phyloP scores from a whole-genome alignment of 805 yeast species.

The Wickerhamomyces ciferrii region DNA sequence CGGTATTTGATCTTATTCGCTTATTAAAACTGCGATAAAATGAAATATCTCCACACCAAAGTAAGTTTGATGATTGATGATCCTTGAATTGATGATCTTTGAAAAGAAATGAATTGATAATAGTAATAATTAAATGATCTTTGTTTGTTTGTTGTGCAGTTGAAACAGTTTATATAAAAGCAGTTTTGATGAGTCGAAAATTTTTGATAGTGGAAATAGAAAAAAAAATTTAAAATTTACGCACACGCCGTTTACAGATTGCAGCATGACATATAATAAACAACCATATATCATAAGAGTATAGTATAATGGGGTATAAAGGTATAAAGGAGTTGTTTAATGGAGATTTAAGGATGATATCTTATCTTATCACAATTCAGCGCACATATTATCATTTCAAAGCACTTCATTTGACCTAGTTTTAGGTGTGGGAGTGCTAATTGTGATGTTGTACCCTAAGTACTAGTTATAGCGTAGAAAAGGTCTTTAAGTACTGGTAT shows the following conservation, averaged over 20 bases:
- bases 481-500: background rate
- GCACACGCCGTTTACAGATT: background rate
- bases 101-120: background rate
- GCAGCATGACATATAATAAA: background rate
- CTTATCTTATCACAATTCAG: background rate
- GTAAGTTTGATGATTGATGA: no score
- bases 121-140: no score
- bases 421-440: background rate
- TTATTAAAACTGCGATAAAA: no score
- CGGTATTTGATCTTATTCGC: no score
- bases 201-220: background rate
- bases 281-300: no score
- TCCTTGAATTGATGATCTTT: no score
- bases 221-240: no score
- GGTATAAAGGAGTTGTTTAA: no score
- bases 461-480: background rate
- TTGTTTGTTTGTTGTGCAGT: background rate
- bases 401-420: background rate
- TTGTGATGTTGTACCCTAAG: background rate
- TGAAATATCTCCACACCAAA: no score
- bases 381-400: background rate
- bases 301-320: no score
- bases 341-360: background rate
- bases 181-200: background rate
- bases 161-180: background rate